Evolutionary conservation across 139 green algal genomes (phyloP), one percentile per base, ranked within the genome.

Genomic region (Zygnema circumcarinatum): DNA sequence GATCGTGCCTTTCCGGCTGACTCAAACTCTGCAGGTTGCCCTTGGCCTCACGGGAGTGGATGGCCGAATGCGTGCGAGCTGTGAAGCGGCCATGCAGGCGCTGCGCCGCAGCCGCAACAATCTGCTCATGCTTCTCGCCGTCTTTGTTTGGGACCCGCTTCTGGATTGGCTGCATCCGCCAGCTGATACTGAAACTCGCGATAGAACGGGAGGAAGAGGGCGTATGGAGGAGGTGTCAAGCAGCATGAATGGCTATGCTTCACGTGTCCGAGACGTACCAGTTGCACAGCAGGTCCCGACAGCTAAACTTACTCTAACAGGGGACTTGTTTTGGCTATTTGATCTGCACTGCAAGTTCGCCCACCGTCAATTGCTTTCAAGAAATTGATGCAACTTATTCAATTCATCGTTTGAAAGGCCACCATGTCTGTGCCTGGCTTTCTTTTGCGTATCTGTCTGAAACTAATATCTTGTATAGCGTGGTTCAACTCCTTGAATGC

Each of bases 1-100:
- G 92, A 76, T 97, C 47, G 96, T 98, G 78, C 96, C 96, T 7
- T 98, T 98, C 93, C 92, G 96, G 2, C 92, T 97, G 41, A 97
- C 95, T 1, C 94, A 91, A 32, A 90, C 85, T 2, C 74, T 97
- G 38, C 68, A 91, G 41, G 87, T 68, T 1, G 87, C 86, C 1
- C 81, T 94, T 54, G 93, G 93, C 1, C 42, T 90, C 0, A 90
- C 83, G 32, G 94, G 94, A 7, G 86, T 90, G 36, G 91, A 95
- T 32, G 94, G 94, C 0, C 38, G 42, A 0, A 96, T 96, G 90
- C 73, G 91, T 25, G 47, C 20, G 32, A 81, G 52, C 0, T 90
- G 79, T 76, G 78, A 94, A 72, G 76, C 36, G 2, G 42, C 89
- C 35, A 54, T 95, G 73, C 0, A n/a, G 7, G 69, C 75, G 22